These are phyloP conservation scores for Paraleonurus japonicus DNA, from an alignment of 257 asterid genomes.

Conservation along the genomic window DNA sequence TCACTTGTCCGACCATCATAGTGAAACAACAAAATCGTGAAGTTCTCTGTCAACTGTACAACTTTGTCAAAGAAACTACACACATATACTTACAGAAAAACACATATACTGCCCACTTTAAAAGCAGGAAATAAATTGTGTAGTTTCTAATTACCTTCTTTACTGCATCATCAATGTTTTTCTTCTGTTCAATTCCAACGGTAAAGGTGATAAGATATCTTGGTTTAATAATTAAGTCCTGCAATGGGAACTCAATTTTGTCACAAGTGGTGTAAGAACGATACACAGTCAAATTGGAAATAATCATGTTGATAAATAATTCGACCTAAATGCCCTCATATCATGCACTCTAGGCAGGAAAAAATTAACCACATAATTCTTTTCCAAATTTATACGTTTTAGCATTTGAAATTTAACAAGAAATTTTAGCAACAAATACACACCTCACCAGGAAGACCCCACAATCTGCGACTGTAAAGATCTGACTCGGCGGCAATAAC, in stretches of 20 bases:
- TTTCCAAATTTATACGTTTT: not conserved
- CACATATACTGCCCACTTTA: not conserved
- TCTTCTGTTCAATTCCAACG: constrained; percentile 75
- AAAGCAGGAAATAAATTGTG: not conserved
- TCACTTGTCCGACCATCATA: constrained; percentile 86
- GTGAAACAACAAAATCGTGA: constrained; percentile 77
- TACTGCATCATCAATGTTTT: constrained; percentile 82
- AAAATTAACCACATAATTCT: not conserved
- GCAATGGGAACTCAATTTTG: constrained; percentile 22
- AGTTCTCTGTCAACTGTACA: constrained; percentile 84
- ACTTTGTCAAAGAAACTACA: constrained; percentile 27
- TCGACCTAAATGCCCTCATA: not conserved
- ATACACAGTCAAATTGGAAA: not conserved
- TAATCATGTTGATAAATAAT: not conserved
- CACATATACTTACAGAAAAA: not conserved
- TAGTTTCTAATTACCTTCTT: constrained; percentile 51
- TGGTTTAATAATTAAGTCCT: constrained; percentile 79
- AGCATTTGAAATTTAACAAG: constrained; percentile 2
- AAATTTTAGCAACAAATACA: constrained; percentile 27
- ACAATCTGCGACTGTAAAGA: constrained; percentile 68
- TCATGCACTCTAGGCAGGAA: not conserved
- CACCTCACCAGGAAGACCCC: constrained; percentile 88
- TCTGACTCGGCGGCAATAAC: constrained; percentile 60
- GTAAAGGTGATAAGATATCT: constrained; percentile 87
- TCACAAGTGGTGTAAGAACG: constrained; percentile 10